Evolutionary conservation across 768 basidiomycete genomes (phyloP), one percentile per base, ranked within the genome.

Genomic region (Chalciporus chontae): DNA sequence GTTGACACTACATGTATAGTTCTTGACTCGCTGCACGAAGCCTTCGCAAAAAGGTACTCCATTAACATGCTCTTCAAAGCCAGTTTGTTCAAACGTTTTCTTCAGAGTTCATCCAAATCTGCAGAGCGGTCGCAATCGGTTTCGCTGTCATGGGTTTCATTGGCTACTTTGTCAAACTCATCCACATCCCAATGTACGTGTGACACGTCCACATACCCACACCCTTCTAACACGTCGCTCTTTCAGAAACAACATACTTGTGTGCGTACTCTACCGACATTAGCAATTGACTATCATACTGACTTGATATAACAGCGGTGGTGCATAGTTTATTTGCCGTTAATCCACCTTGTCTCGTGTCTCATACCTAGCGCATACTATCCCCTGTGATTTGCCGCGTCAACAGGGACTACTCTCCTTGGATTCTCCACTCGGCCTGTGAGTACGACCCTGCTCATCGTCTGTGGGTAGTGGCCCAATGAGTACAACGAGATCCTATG

Each of bases 141-240:
- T 99, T 99, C 64, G 92, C 87, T 44, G 90, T 99, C 58, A 98
- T 98, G 94, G 96, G 96, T 14, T 95, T 97, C 79, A 94, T 99
- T 68, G 96, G 96, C 14, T 99, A 95, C 76, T 87, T 98, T 66
- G 94, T 96, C 58, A 97, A 97, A 72, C 84, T 97, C 57, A 94
- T 98, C 61, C 94, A 97, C 72, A 96, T 95, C 71, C 94, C 94
- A 61, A 95, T 96, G 94, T 95, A 59, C 74, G 94, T 83, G 26
- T 32, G 51, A 15, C 46, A 34, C 46, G 34, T 44, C 36, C 26
- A 38, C 27, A 14, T 41, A 15, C n/a, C 43, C 43, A 11, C 40
- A 40, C 47, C 8, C 8, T 43, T 48, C 53, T 59, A 45, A 64
- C 59, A 57, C 43, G 7, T 29, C 13, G 3, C 19, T 27, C 26